Conservation (phyloP, 257 asterid species). For the Solanum arcanum region DNA sequence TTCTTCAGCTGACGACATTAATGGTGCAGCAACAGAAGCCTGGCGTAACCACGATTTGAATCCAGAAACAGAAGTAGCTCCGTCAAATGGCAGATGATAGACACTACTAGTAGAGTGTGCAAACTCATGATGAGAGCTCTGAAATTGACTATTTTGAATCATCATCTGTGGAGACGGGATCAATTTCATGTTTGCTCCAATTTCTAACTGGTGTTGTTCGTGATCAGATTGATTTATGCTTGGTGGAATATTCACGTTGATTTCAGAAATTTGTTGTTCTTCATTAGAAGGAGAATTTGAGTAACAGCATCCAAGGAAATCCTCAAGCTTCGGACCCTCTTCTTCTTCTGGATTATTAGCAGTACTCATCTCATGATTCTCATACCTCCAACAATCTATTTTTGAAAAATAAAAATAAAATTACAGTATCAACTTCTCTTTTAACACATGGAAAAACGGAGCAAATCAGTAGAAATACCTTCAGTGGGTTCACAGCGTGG, state of each 20-base stretch:
- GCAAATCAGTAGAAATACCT: not conserved
- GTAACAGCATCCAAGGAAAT: slow-evolving; percentile 63
- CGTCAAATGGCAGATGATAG: slow-evolving; percentile 21
- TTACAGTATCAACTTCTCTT: not conserved
- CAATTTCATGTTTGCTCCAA: not conserved
- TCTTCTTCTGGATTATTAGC: slow-evolving; percentile 16
- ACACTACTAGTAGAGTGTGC: not conserved
- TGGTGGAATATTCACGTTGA: slow-evolving; percentile 58
- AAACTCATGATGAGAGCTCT: not conserved
- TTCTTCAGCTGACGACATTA: slow-evolving; percentile 16
- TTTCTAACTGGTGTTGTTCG: not conserved
- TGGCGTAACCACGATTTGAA: slow-evolving; percentile 45
- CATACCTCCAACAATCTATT: slow-evolving; percentile 48
- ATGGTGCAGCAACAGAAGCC: slow-evolving; percentile 4
- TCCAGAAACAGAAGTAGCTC: slow-evolving; percentile 29
- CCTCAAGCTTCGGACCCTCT: slow-evolving; percentile 63
- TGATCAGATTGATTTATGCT: not conserved
- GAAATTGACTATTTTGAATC: not conserved
- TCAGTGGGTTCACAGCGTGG: not conserved
- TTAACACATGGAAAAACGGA: not conserved
- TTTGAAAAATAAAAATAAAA: not conserved
- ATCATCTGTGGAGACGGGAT: not conserved
- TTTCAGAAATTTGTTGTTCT: slow-evolving; percentile 16
- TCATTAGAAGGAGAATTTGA: slow-evolving; percentile 29
- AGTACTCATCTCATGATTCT: slow-evolving; percentile 11